These are phyloP conservation scores for Diatrype stigma DNA, from an alignment of 2,329 filamentous ascomycete genomes.

Conservation along the genomic window DNA sequence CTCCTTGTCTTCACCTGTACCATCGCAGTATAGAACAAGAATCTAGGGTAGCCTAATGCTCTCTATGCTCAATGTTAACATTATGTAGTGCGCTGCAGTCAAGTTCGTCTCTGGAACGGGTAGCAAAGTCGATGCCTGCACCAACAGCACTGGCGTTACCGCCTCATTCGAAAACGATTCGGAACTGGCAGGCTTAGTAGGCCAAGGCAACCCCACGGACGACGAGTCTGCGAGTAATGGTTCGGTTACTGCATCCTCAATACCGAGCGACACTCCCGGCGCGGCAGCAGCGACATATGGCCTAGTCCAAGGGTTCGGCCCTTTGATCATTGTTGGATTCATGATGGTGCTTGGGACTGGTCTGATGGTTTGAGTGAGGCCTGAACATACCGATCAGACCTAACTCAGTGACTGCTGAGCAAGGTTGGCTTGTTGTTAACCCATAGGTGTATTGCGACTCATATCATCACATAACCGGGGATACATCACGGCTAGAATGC, in stretches of 20 bases:
- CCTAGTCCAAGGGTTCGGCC: conserved; percentile 9
- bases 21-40: too few species aligned
- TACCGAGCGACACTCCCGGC: conserved; percentile 11
- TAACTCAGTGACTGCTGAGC: too few species aligned
- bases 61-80: background rate
- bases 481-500: too few species aligned
- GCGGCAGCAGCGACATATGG: conserved; percentile 14
- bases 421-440: too few species aligned
- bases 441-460: too few species aligned
- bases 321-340: conserved; percentile 10
- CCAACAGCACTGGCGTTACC: conserved; percentile 33
- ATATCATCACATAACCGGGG: too few species aligned
- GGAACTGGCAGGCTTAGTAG: conserved; percentile 27
- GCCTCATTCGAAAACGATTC: conserved; percentile 27
- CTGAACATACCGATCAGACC: too few species aligned
- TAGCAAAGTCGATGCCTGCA: conserved; percentile 28
- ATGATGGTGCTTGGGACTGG: conserved; percentile 17
- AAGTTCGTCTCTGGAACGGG: conserved; percentile 47
- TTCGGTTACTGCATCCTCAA: background rate
- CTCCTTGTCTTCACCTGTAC: too few species aligned
- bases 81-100: conserved; percentile 48
- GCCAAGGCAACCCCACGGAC: conserved; percentile 7
- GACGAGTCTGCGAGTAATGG: background rate
- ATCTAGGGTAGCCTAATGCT: too few species aligned
- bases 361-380: conserved; percentile 13